Percentiles rank a stretch among this genome's conserved stretches.
Conservation (phyloP, 2,329 filamentous ascomycete genomes). For the Aspergillus sojae region DNA sequence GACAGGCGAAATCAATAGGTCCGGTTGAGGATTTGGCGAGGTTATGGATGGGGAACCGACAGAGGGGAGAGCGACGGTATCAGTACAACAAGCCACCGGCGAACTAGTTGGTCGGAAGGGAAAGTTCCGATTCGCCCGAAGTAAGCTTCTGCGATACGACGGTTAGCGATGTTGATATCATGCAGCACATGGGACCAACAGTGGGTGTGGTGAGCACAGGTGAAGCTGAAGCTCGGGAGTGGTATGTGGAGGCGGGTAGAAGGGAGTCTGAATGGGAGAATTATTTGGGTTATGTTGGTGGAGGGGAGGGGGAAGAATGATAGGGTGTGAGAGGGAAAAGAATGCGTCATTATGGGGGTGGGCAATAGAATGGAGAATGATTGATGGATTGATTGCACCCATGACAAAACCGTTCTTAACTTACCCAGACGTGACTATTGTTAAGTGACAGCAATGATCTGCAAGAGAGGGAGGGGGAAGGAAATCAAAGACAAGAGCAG, state of each 20-base stretch:
- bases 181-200: slow-evolving; percentile 3
- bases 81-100: slow-evolving; percentile 19
- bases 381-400: not conserved
- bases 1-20: slow-evolving; percentile 6
- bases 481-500: not conserved
- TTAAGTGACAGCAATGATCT: not conserved
- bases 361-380: slow-evolving; percentile 5
- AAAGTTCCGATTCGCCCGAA: slow-evolving; percentile 28
- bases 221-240: slow-evolving; percentile 3
- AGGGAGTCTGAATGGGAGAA: slow-evolving; percentile 21
- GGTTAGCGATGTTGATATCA: slow-evolving; percentile 18
- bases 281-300: slow-evolving; percentile 23
- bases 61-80: slow-evolving; percentile 15
- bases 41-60: slow-evolving; percentile 14
- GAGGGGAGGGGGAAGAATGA: slow-evolving; percentile 13
- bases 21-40: slow-evolving; percentile 14
- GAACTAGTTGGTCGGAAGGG: slow-evolving; percentile 25
- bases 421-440: not conserved
- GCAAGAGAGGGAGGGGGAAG: slow-evolving; percentile 9
- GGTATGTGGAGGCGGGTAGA: slow-evolving; percentile 28
- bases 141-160: slow-evolving; percentile 19
- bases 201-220: slow-evolving; percentile 1
- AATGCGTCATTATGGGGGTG: slow-evolving; percentile 42
- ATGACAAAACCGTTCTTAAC: slow-evolving; percentile 1
- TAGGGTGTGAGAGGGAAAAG: slow-evolving; percentile 19